Conservation (phyloP, 169 alveolate species). For the Eimeria sp. region DNA sequence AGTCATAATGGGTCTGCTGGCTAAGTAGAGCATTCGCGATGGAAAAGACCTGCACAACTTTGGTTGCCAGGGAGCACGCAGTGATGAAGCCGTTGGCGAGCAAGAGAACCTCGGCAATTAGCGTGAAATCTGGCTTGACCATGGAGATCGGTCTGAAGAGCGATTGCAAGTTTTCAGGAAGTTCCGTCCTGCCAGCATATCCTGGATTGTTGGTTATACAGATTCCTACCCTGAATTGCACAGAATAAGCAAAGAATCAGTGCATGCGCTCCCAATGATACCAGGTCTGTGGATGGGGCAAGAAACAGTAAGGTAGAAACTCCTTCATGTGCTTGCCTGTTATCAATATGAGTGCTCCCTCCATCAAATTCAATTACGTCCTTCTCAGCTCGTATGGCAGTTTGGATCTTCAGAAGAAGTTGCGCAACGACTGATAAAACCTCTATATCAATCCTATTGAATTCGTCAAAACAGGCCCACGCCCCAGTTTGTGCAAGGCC, state of each 20-base stretch:
- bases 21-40: constrained; percentile 93
- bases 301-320: not conserved
- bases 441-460: constrained; percentile 97
- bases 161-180: constrained; percentile 98
- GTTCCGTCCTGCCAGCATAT: constrained; percentile 98
- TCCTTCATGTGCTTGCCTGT: constrained; percentile 28
- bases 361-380: constrained; percentile 89
- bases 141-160: constrained; percentile 98
- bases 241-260: constrained; percentile 93
- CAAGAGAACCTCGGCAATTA: constrained; percentile 96
- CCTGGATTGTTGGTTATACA: constrained; percentile 98
- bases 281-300: not conserved
- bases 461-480: constrained; percentile 99
- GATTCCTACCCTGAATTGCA: constrained; percentile 89
- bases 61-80: constrained; percentile 96
- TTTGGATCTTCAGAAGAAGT: constrained; percentile 96
- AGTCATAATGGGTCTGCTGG: constrained; percentile 98
- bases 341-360: not conserved
- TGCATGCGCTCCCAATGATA: constrained; percentile 82
- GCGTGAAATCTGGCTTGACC: constrained; percentile 98
- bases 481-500: constrained; percentile 98
- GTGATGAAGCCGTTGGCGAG: constrained; percentile 96
- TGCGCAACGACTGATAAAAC: constrained; percentile 97
- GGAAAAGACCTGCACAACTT: constrained; percentile 95
- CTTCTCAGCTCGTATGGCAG: constrained; percentile 92